Evolutionary conservation across 2,329 filamentous ascomycete species (phyloP).

Genomic region (Trichothecium roseum): DNA sequence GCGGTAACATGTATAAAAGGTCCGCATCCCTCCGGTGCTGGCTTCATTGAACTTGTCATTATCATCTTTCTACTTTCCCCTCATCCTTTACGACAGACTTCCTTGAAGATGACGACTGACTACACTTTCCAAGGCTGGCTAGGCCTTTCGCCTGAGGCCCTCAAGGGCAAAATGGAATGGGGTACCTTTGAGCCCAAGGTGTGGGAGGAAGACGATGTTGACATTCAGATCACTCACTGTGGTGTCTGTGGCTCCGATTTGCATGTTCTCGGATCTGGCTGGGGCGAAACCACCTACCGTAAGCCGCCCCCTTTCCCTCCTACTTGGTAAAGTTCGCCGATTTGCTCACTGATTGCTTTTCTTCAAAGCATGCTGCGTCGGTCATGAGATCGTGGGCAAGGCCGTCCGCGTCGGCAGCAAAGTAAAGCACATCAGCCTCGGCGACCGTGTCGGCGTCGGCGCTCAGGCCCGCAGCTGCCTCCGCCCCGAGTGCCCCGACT

Average conservation of each 20-base stretch:
- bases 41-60: too few relatives aligned
- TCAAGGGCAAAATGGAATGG: conserved; percentile 41
- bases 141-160: conserved; percentile 25
- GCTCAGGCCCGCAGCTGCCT: conserved; percentile 48
- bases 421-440: conserved; percentile 39
- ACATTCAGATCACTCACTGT: conserved; percentile 54
- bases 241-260: conserved; percentile 53
- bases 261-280: conserved; percentile 44
- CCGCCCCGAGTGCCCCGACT: conserved; percentile 27
- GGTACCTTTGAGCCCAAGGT: conserved; percentile 47
- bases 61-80: too few relatives aligned
- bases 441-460: conserved; percentile 54
- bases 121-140: conserved; percentile 42
- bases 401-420: conserved; percentile 41
- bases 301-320: conserved; percentile 8
- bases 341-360: too few relatives aligned
- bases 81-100: too few relatives aligned
- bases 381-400: conserved; percentile 55
- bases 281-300: conserved; percentile 30
- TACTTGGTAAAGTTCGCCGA: too few relatives aligned
- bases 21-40: too few relatives aligned
- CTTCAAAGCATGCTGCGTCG: conserved; percentile 38
- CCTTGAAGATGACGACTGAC: conserved; percentile 23
- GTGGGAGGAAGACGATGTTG: conserved; percentile 53
- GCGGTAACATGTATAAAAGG: too few relatives aligned